Base-by-base conservation (phyloP, 2,329 filamentous ascomycete genomes). In the Malbranchea cinnamomea region DNA sequence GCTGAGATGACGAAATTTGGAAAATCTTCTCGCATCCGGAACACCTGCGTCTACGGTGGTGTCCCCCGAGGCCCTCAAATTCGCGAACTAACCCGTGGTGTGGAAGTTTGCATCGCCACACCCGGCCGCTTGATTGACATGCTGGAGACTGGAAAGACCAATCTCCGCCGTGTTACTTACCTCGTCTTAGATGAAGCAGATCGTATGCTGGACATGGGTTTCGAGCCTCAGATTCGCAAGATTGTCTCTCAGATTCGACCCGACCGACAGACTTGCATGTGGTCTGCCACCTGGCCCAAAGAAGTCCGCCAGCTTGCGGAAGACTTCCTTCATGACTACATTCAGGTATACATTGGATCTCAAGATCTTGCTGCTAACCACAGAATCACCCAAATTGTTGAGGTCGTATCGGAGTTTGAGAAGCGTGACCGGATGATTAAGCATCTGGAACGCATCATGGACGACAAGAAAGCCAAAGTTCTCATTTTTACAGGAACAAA, bases 171-270 rank as follows among this genome's bases (percentile, higher is more conserved):
- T 57, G 85, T 95, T 39, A 98, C 89, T 33, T 98, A 98, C 64
- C 69, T 98, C 34, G 89, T 95, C 44, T 84, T 98, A 41, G 89
- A 98, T 49, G 89, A 98, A 67, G 89, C 89, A 55, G 89, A 98
- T 63, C 87, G 89, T 52, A 98, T 98, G 89, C 70, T 98, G 56
- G 89, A 98, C 65, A 98, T 98, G 89, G 89, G 89, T 74, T 95
- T 98, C 63, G 89, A 98, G 65, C 89, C 89, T 43, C 89, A 95
- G 59, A 95, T 98, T 49, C 83, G 89, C 66, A 95, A 95, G 68
- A 95, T 98, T 43, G 85, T 98, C 45, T 71, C 79, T 40, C 89
- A 98, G 64, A 95, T 95, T 59, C 83, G 89, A 46, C 89, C 89
- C 31, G 89, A 98, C 56, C 78, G 89, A 69, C 89, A 98, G 60